Conservation (phyloP, 768 basidiomycete genomes). For the Polyporus arcularius region DNA sequence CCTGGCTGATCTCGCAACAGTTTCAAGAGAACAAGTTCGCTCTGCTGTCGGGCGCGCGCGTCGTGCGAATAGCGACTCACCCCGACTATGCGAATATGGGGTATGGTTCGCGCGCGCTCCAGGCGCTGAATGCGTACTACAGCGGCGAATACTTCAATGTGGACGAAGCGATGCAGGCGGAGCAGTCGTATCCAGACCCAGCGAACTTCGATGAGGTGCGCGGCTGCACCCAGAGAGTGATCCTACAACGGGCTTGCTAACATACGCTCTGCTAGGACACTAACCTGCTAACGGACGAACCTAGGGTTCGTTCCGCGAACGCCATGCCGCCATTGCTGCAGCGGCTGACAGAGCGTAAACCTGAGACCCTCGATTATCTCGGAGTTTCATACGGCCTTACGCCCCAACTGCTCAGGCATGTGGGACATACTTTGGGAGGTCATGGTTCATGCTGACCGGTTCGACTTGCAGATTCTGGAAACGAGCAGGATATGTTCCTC, state of each 20-base stretch:
- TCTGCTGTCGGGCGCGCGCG: slow-evolving; percentile 82
- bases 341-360: slow-evolving; percentile 85
- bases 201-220: slow-evolving; percentile 49
- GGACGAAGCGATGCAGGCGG: slow-evolving; percentile 61
- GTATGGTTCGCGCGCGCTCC: slow-evolving; percentile 87
- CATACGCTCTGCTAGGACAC: slow-evolving; percentile 36
- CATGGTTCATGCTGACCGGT: not conserved
- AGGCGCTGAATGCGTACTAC: slow-evolving; percentile 88
- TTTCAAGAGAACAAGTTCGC: slow-evolving; percentile 97
- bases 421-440: not conserved
- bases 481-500: slow-evolving; percentile 83
- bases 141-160: slow-evolving; percentile 90
- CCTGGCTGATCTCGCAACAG: slow-evolving; percentile 93
- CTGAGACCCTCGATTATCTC: slow-evolving; percentile 89
- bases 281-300: slow-evolving; percentile 75
- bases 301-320: slow-evolving; percentile 66
- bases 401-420: slow-evolving; percentile 72
- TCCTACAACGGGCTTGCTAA: not conserved
- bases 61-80: slow-evolving; percentile 93
- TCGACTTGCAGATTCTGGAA: slow-evolving; percentile 81
- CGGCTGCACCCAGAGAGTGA: slow-evolving; percentile 9
- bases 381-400: slow-evolving; percentile 97
- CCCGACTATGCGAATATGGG: slow-evolving; percentile 98
- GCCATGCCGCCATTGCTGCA: slow-evolving; percentile 94
- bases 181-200: slow-evolving; percentile 63